Percentiles rank a stretch among this genome's conserved stretches.
Evolutionary conservation across 1,139 yeast species (phyloP).

Genomic region (Blastobotrys petasosporus): DNA sequence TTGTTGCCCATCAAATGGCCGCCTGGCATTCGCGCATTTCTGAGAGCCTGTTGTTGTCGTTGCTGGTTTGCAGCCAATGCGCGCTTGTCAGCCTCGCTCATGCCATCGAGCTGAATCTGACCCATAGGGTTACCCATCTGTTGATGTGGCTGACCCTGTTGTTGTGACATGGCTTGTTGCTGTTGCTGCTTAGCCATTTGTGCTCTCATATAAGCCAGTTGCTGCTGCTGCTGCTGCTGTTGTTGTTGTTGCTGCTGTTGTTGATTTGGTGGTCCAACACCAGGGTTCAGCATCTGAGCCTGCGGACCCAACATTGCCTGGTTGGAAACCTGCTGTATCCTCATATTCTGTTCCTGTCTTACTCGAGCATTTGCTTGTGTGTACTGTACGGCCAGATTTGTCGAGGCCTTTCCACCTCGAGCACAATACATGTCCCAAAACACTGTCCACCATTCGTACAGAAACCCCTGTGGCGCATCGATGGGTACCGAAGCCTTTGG

Average conservation of each 20-base stretch:
- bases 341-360: slow-evolving; percentile 44
- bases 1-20: slow-evolving; percentile 2
- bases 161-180: slow-evolving; percentile 20
- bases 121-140: slow-evolving; percentile 10
- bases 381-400: slow-evolving; percentile 63
- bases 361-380: slow-evolving; percentile 52
- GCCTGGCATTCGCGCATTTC: neutral
- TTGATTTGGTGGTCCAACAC: slow-evolving; percentile 16
- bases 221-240: slow-evolving; percentile 10
- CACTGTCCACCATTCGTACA: slow-evolving; percentile 94
- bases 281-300: slow-evolving; percentile 6
- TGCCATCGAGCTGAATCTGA: slow-evolving; percentile 18
- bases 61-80: slow-evolving; percentile 19
- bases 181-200: slow-evolving; percentile 15
- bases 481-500: slow-evolving; percentile 29
- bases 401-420: slow-evolving; percentile 51
- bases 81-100: slow-evolving; percentile 29
- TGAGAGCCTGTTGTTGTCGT: slow-evolving; percentile 20
- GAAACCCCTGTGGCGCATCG: slow-evolving; percentile 78
- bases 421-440: slow-evolving; percentile 94
- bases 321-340: slow-evolving; percentile 32
- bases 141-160: slow-evolving; percentile 18
- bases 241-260: slow-evolving; percentile 20
- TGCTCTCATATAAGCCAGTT: slow-evolving; percentile 8
- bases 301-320: slow-evolving; percentile 19